These are phyloP conservation scores for Ploettnerulaceae sp. DNA, from an alignment of 2,329 filamentous ascomycete species.

Conservation along the genomic window DNA sequence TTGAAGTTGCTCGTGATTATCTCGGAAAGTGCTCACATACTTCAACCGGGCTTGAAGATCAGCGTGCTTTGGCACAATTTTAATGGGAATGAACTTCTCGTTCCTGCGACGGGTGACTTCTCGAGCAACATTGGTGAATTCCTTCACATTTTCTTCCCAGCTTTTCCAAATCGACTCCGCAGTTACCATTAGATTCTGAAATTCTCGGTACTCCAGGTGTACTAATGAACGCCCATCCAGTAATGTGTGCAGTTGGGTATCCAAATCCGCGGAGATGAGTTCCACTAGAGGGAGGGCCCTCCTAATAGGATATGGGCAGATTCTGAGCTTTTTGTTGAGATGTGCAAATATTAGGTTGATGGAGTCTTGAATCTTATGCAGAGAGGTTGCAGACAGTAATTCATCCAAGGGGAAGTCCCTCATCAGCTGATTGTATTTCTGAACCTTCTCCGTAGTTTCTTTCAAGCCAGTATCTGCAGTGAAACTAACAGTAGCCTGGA, in stretches of 20 bases:
- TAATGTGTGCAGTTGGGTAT: conserved; percentile 77
- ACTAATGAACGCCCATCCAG: conserved; percentile 84
- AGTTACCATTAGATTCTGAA: conserved; percentile 76
- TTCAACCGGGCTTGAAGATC: conserved; percentile 86
- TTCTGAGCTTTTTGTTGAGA: conserved; percentile 95
- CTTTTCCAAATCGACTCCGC: conserved; percentile 82
- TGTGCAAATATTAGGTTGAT: conserved; percentile 87
- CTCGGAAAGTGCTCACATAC: conserved; percentile 90
- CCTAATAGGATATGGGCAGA: conserved; percentile 91
- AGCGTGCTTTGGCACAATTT: conserved; percentile 81
- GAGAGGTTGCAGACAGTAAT: conserved; percentile 81
- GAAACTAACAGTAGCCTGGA: conserved; percentile 96
- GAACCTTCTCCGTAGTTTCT: conserved; percentile 91
- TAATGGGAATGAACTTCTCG: conserved; percentile 98
- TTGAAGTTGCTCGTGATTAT: conserved; percentile 96
- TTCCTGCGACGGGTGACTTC: conserved; percentile 90
- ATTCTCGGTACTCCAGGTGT: conserved; percentile 88
- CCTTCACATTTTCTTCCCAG: conserved; percentile 95
- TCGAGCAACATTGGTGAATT: conserved; percentile 95
- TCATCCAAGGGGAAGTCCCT: conserved; percentile 96
- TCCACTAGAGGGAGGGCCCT: conserved; percentile 92
- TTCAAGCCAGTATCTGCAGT: conserved; percentile 92
- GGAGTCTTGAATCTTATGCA: conserved; percentile 84
- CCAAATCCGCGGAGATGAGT: conserved; percentile 90
- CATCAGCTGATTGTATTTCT: conserved; percentile 99